A percentile compares a stretch with the other conserved stretches of the same genome.
These are phyloP conservation scores for Parasitella parasitica DNA, from an alignment of 371 early-diverging fungal species.

Conservation along the genomic window DNA sequence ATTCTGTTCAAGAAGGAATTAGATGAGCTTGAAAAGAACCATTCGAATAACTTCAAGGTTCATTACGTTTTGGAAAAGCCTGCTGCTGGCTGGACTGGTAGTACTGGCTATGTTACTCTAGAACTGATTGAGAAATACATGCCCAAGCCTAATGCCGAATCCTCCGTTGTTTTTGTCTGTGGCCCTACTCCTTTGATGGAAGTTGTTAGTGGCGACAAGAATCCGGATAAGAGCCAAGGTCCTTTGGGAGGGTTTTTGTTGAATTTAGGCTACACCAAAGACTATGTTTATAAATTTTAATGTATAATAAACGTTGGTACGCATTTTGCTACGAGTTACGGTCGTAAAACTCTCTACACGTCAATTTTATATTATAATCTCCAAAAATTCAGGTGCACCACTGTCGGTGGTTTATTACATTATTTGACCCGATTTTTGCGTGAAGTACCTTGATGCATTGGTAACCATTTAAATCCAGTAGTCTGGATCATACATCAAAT, in stretches of 20 bases:
- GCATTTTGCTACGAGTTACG: too few species aligned
- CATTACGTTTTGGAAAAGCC: constrained; percentile 79
- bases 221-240: constrained; percentile 85
- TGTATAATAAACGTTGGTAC: not conserved
- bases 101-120: constrained; percentile 66
- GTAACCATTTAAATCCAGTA: too few species aligned
- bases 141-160: constrained; percentile 55
- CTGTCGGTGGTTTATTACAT: too few species aligned
- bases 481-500: too few species aligned
- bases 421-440: too few species aligned
- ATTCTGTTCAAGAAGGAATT: constrained; percentile 85
- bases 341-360: too few species aligned
- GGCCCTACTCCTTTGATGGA: constrained; percentile 86
- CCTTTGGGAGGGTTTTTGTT: constrained; percentile 76
- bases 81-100: constrained; percentile 59
- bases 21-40: constrained; percentile 59
- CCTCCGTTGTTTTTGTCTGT: constrained; percentile 81
- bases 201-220: constrained; percentile 80
- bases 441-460: too few species aligned
- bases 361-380: too few species aligned
- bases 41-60: constrained; percentile 81
- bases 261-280: constrained; percentile 20
- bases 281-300: constrained; percentile 25
- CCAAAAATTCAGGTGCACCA: too few species aligned
- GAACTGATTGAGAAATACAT: constrained; percentile 66